Conservation (phyloP, 306 rosid genomes). For the Purshia tridentata region DNA sequence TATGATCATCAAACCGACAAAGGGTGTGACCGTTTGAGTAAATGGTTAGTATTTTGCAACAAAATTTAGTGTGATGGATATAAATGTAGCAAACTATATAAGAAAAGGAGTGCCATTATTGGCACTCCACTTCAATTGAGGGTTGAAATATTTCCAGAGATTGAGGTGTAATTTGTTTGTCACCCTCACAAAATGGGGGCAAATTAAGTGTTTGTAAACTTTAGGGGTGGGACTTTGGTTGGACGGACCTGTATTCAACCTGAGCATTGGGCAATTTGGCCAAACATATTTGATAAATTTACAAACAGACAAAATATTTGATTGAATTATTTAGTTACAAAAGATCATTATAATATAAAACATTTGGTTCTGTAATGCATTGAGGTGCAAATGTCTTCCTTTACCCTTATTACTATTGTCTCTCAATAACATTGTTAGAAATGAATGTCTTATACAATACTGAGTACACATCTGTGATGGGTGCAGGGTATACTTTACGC, state of each 20-base stretch:
- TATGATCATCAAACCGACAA: not conserved
- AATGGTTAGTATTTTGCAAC: not conserved
- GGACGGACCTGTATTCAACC: not conserved
- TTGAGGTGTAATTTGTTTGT: not conserved
- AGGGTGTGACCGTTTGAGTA: slow-evolving; percentile 2
- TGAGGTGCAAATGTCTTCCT: not conserved
- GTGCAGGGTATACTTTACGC: slow-evolving; percentile 76
- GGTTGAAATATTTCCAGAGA: not conserved
- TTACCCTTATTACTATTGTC: not conserved
- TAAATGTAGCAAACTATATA: not conserved
- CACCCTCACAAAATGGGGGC: not conserved
- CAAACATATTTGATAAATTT: not conserved
- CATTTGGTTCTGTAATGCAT: not conserved
- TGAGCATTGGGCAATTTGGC: not conserved
- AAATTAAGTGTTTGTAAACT: not conserved
- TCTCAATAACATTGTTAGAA: not conserved
- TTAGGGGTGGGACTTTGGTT: no score
- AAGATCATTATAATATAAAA: not conserved
- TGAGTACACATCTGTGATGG: slow-evolving; percentile 10
- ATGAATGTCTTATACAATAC: not conserved
- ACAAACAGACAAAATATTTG: not conserved
- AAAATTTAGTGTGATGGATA: not conserved
- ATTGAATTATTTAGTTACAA: not conserved
- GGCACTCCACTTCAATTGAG: not conserved
- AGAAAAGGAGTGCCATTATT: not conserved